Evolutionary conservation across 352 stramenopile genomes (phyloP).

Genomic region (Phytophthora pinifolia): DNA sequence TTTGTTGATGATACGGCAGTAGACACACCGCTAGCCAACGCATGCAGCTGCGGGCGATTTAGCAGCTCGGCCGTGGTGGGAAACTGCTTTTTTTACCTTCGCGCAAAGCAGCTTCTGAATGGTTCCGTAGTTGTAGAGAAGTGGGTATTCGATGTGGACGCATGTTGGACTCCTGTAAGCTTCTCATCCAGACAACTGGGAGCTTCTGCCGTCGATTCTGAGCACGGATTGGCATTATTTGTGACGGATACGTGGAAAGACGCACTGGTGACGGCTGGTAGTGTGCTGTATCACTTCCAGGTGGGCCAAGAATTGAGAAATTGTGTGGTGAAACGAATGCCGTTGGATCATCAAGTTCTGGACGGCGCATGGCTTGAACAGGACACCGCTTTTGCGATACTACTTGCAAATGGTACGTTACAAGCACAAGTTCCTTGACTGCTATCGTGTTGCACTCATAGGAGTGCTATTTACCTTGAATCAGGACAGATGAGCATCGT

Average conservation of each 20-base stretch:
- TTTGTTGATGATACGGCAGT: not conserved
- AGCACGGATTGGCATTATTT: slow-evolving; percentile 12
- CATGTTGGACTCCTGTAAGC: slow-evolving; percentile 11
- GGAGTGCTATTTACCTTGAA: not conserved
- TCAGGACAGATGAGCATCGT: slow-evolving; percentile 34
- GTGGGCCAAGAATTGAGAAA: slow-evolving; percentile 13
- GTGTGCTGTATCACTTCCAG: slow-evolving; percentile 12
- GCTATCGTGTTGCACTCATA: not conserved
- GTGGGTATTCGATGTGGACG: slow-evolving; percentile 28
- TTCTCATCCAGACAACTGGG: slow-evolving; percentile 10
- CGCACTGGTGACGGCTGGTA: slow-evolving; percentile 4
- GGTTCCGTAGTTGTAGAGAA: slow-evolving; percentile 17
- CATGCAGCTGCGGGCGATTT: slow-evolving; percentile 21
- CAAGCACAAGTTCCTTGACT: not conserved
- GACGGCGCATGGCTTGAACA: slow-evolving; percentile 19
- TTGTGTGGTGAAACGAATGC: slow-evolving; percentile 8
- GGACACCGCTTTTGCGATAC: slow-evolving; percentile 23
- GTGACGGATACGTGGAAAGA: slow-evolving; percentile 16
- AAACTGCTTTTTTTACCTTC: slow-evolving; percentile 23
- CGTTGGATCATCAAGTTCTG: slow-evolving; percentile 17
- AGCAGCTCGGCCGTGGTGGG: slow-evolving; percentile 19
- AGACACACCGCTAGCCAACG: not conserved
- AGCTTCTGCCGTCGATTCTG: not conserved
- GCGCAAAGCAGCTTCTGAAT: not conserved
- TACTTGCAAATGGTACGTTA: slow-evolving; percentile 32